Evolutionary conservation across 345 rosid species (phyloP).

Genomic region (Laguncularia racemosa): DNA sequence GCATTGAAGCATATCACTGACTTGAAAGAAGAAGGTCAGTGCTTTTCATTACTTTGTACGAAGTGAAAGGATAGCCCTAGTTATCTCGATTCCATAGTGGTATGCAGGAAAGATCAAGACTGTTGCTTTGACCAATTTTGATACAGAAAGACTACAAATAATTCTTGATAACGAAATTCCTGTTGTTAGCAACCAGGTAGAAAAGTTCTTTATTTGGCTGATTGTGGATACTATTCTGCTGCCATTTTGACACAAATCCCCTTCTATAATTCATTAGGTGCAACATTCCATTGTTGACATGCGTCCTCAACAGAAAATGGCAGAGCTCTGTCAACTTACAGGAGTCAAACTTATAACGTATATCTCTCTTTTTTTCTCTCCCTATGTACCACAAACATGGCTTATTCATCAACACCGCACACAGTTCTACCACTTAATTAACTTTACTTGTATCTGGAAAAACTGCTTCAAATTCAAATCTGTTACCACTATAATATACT

Average conservation of each 20-base stretch:
- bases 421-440: not conserved
- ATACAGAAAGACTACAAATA: slow-evolving; percentile 73
- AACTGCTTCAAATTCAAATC: no score
- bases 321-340: slow-evolving; percentile 82
- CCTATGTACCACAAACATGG: not conserved
- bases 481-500: no score
- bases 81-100: slow-evolving; percentile 14
- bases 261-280: slow-evolving; percentile 39
- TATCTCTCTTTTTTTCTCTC: slow-evolving; percentile 17
- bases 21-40: slow-evolving; percentile 79
- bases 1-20: slow-evolving; percentile 82
- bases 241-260: not conserved
- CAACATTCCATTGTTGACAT: slow-evolving; percentile 93
- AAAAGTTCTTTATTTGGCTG: not conserved
- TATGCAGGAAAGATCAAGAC: slow-evolving; percentile 83
- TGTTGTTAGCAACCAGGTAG: slow-evolving; percentile 94
- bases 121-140: slow-evolving; percentile 90
- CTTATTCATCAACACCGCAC: not conserved
- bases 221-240: slow-evolving; percentile 7
- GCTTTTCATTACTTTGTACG: slow-evolving; percentile 1
- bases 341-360: slow-evolving; percentile 96
- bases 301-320: slow-evolving; percentile 97
- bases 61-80: not conserved
- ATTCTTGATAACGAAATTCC: slow-evolving; percentile 87
- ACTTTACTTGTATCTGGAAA: no score